phyloP scores from a whole-genome alignment of 1,139 yeast genomes.

The Sugiyamaella paludigena region DNA sequence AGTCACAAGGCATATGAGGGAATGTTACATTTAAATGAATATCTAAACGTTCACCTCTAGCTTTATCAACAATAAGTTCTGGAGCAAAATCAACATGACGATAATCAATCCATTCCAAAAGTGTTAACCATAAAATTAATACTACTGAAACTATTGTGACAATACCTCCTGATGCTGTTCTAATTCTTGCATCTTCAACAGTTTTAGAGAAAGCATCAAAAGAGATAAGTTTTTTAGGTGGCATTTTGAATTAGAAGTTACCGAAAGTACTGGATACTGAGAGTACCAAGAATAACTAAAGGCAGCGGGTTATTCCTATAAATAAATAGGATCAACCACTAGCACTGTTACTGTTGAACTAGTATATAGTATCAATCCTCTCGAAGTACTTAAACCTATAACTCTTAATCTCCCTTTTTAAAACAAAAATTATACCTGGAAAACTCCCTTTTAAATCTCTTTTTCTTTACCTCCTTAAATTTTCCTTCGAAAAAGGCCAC shows the following conservation, averaged over 20 bases:
- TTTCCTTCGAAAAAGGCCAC: too few relatives aligned
- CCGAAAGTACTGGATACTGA: not conserved
- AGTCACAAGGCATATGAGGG: conserved; percentile 80
- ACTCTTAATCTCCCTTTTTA: too few relatives aligned
- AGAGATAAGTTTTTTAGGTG: conserved; percentile 45
- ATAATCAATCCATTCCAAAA: conserved; percentile 76
- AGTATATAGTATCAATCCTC: too few relatives aligned
- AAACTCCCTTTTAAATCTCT: too few relatives aligned
- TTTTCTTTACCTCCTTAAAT: too few relatives aligned
- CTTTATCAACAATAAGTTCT: conserved; percentile 84
- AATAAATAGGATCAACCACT: too few relatives aligned
- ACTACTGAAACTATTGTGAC: conserved; percentile 71
- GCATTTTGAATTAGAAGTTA: conserved; percentile 10
- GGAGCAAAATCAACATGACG: conserved; percentile 67
- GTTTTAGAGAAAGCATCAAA: conserved; percentile 93
- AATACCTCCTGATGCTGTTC: conserved; percentile 86
- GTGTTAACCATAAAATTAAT: conserved; percentile 59
- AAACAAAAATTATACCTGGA: too few relatives aligned
- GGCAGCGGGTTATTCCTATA: too few relatives aligned
- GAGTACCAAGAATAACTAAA: too few relatives aligned
- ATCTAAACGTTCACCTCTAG: conserved; percentile 70
- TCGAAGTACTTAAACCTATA: too few relatives aligned
- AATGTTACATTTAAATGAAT: conserved; percentile 79
- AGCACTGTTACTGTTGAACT: too few relatives aligned
- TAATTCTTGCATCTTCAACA: conserved; percentile 86